These are phyloP conservation scores for Blakeslea trispora DNA, from an alignment of 371 early-diverging fungal genomes.

Conservation along the genomic window DNA sequence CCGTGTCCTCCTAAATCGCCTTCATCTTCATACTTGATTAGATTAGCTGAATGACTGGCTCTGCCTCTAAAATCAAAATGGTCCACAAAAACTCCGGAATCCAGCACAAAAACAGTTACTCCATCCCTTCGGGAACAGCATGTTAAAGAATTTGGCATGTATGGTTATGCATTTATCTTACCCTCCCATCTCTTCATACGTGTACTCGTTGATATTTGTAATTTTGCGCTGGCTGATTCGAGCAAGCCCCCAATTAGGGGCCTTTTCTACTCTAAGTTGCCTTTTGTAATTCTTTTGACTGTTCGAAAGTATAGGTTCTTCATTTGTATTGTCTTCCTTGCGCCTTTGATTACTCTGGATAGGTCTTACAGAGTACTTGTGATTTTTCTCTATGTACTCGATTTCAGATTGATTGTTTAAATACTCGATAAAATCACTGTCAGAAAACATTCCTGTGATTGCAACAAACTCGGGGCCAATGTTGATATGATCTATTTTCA, in stretches of 20 bases:
- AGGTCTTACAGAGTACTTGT: constrained; percentile 20
- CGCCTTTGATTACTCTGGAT: constrained; percentile 3
- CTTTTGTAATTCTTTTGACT: not conserved
- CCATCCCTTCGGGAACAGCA: constrained; percentile 62
- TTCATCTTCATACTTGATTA: constrained; percentile 52
- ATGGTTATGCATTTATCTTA: constrained; percentile 20
- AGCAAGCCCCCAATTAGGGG: constrained; percentile 63
- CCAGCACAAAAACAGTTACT: constrained; percentile 69
- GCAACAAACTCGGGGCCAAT: constrained; percentile 19
- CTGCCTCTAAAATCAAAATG: constrained; percentile 81
- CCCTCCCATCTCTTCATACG: constrained; percentile 55
- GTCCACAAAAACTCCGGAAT: constrained; percentile 71
- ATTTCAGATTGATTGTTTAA: constrained; percentile 33
- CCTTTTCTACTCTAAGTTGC: not conserved
- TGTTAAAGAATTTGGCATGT: constrained; percentile 46
- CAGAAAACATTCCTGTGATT: constrained; percentile 27
- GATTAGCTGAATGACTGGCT: constrained; percentile 61
- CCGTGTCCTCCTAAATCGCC: constrained; percentile 75
- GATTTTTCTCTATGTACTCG: constrained; percentile 57
- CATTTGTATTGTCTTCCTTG: constrained; percentile 5
- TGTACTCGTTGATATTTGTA: constrained; percentile 36
- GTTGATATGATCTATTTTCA: constrained; percentile 20
- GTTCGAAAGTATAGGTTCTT: constrained; percentile 1
- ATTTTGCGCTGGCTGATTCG: constrained; percentile 51
- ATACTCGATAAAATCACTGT: constrained; percentile 33